Base-by-base conservation (phyloP, 352 stramenopile species). In the Thalassiosira livingstoniorum region DNA sequence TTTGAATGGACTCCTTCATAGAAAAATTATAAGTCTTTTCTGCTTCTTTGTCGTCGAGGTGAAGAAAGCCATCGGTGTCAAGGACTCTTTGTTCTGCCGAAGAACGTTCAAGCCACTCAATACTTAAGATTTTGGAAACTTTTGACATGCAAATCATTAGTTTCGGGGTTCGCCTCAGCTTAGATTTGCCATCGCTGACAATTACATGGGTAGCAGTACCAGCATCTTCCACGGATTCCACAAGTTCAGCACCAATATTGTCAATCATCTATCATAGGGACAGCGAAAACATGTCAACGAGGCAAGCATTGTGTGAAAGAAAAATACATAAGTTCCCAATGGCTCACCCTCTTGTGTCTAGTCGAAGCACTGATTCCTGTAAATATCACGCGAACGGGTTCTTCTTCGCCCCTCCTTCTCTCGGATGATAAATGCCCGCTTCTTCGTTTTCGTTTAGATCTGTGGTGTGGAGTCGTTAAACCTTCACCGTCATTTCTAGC, bases 101-200 rank as follows among this genome's bases (percentile, higher is more conserved):
- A 5, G 83, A 92, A 60, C 89, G 42, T 37, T 79, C 68, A 23
- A 90, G 71, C 82, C 85, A 88, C 11, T 86, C 72, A 15, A 86
- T 66, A 47, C 75, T 84, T 31, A 89, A 78, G 27, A 90, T 88
- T 66, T 85, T 75, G 37, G 60, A 77, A 3, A 76, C 87, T 65
- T 60, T 77, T 60, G 76, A 89, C 3, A 91, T 23, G 23, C 77
- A 87, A 54, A 90, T 84, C 87, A 92, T 92, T 15, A 92, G 78
- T 65, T 92, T 92, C 0, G 87, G 83, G 21, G 87, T 92, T 61
- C 87, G 71, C 64, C 82, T 78, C 25, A 92, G 53, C 4, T 71
- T 67, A 45, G 58, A 77, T 53, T 86, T 83, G 31, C 76, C 78
- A 62, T 87, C 83, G 29, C 63, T 83, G 45, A 75, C 87, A 70